These are phyloP conservation scores for Lasiodiplodia sp. DNA, from an alignment of 2,329 filamentous ascomycete genomes.

Conservation along the genomic window DNA sequence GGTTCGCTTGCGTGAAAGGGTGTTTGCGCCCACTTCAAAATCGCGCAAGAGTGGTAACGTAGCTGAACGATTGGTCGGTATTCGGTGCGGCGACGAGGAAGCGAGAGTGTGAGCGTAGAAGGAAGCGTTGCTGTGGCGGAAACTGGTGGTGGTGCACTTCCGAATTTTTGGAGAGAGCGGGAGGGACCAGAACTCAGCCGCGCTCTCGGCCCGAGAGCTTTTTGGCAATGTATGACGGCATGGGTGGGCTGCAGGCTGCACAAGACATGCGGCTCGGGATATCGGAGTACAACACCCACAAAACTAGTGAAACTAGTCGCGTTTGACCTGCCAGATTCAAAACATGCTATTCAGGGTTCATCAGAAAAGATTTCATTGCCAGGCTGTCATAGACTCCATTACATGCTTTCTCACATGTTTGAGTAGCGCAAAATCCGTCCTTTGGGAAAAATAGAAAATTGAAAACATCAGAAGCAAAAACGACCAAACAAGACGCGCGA, in stretches of 20 bases:
- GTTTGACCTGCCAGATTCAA: not conserved
- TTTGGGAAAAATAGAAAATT: not conserved
- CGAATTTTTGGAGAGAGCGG: conserved; percentile 18
- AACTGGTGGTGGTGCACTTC: not conserved
- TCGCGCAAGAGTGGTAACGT: not conserved
- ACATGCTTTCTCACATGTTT: conserved; percentile 19
- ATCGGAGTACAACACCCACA: not conserved
- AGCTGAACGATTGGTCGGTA: not conserved
- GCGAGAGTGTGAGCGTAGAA: not conserved
- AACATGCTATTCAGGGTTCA: not conserved
- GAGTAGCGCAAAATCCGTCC: conserved; percentile 15
- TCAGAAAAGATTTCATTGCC: conserved; percentile 1
- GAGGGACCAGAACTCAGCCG: not conserved
- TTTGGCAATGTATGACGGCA: conserved; percentile 15
- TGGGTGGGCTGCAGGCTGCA: not conserved
- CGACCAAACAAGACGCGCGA: not conserved
- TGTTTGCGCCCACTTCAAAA: not conserved
- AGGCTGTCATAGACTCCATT: conserved; percentile 27
- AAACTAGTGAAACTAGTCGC: not conserved
- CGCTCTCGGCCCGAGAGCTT: conserved; percentile 6
- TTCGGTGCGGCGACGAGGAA: not conserved
- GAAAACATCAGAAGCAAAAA: not conserved
- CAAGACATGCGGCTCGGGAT: not conserved
- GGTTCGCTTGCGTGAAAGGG: not conserved
- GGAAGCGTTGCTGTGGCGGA: not conserved